Percentiles rank a stretch among this genome's conserved stretches.
phyloP scores from a whole-genome alignment of 1,284 basidiomycete genomes.

The Dichomitus squalens region DNA sequence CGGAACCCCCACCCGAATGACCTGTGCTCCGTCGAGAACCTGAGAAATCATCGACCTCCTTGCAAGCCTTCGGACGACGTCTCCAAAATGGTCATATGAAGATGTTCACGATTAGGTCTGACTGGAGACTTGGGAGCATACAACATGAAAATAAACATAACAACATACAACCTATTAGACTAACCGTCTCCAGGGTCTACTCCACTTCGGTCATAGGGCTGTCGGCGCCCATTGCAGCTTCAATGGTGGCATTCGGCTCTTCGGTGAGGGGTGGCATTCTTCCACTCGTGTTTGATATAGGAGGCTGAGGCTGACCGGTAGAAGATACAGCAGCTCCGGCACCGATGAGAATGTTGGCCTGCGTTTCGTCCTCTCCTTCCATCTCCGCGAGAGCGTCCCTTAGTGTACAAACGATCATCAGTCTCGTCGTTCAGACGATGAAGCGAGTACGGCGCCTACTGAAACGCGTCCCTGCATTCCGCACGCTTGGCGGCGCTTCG shows the following conservation, averaged over 20 bases:
- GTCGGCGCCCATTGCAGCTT: slow-evolving; percentile 17
- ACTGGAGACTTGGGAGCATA: too few relatives aligned
- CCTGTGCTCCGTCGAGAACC: too few relatives aligned
- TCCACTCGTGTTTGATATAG: neutral
- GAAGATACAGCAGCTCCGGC: neutral
- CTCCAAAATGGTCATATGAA: too few relatives aligned
- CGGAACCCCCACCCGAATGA: too few relatives aligned
- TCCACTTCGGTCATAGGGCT: slow-evolving; percentile 22
- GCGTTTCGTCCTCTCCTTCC: slow-evolving; percentile 12
- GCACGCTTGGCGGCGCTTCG: slow-evolving; percentile 29
- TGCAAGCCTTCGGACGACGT: too few relatives aligned
- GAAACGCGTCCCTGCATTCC: slow-evolving; percentile 35
- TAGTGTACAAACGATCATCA: neutral
- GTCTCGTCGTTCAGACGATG: neutral
- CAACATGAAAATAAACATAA: too few relatives aligned
- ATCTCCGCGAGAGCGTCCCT: slow-evolving; percentile 24
- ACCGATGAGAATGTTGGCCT: neutral
- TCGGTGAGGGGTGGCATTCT: too few relatives aligned
- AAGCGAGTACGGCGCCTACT: slow-evolving; percentile 21
- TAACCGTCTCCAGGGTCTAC: neutral
- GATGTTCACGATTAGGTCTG: too few relatives aligned
- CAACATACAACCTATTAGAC: too few relatives aligned
- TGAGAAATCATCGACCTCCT: too few relatives aligned
- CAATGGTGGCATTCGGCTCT: neutral
- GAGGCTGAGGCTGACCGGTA: neutral